phyloP scores from a whole-genome alignment of 2,329 filamentous ascomycete genomes.

The Epichloe gansuensis region DNA sequence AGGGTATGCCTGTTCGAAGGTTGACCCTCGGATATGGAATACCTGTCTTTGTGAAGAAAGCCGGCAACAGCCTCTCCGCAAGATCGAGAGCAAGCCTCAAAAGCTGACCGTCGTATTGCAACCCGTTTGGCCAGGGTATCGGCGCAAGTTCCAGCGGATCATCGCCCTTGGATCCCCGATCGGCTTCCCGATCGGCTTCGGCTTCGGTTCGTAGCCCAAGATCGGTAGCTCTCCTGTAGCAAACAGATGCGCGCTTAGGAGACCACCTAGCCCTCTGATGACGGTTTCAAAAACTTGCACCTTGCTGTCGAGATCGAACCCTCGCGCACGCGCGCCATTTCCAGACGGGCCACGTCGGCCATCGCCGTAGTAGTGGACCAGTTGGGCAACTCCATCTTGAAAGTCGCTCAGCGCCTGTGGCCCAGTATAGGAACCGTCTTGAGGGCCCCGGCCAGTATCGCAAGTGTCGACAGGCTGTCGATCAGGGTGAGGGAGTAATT shows the following conservation, averaged over 20 bases:
- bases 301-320: slow-evolving; percentile 94
- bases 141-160: slow-evolving; percentile 35
- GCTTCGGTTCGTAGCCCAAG: slow-evolving; percentile 53
- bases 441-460: slow-evolving; percentile 73
- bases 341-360: slow-evolving; percentile 58
- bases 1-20: slow-evolving; percentile 78
- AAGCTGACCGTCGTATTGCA: slow-evolving; percentile 81
- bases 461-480: slow-evolving; percentile 87
- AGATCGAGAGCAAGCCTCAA: slow-evolving; percentile 82
- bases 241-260: slow-evolving; percentile 88
- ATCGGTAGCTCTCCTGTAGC: slow-evolving; percentile 86
- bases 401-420: slow-evolving; percentile 55
- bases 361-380: slow-evolving; percentile 80
- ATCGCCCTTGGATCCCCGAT: slow-evolving; percentile 15
- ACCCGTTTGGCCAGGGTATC: slow-evolving; percentile 63
- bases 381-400: slow-evolving; percentile 61
- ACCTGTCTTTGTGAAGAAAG: slow-evolving; percentile 82
- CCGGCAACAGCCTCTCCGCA: slow-evolving; percentile 71
- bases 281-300: slow-evolving; percentile 98
- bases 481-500: slow-evolving; percentile 96
- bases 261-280: slow-evolving; percentile 80
- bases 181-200: slow-evolving; percentile 18
- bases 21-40: slow-evolving; percentile 94
- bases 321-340: slow-evolving; percentile 58
- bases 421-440: slow-evolving; percentile 24